Percentiles rank a stretch among this genome's conserved stretches.
Conservation (phyloP, 2,329 filamentous ascomycete species). For the Clonostachys rhizophaga region DNA sequence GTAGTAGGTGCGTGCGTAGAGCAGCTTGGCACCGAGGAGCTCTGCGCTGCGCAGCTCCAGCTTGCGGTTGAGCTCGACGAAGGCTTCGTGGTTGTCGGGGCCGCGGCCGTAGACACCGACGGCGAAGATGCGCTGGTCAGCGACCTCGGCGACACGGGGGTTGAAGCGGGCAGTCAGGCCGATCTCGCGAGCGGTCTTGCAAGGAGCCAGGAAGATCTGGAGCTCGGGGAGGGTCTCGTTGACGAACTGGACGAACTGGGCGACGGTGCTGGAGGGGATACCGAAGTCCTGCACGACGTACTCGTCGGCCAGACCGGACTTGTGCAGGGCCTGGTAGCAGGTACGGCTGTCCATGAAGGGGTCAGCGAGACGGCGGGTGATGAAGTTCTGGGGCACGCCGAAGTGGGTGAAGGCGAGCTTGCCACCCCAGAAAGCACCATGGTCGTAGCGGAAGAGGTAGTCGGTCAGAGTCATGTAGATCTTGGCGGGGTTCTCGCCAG, state of each 20-base stretch:
- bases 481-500: slow-evolving; percentile 8
- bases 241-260: slow-evolving; percentile 17
- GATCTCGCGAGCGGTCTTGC: slow-evolving; percentile 16
- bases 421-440: slow-evolving; percentile 51
- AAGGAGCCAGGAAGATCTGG: slow-evolving; percentile 19
- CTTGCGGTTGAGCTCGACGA: slow-evolving; percentile 39
- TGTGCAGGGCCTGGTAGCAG: slow-evolving; percentile 47
- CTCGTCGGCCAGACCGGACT: slow-evolving; percentile 36
- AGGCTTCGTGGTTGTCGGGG: slow-evolving; percentile 25
- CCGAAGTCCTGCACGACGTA: slow-evolving; percentile 46
- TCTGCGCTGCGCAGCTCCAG: slow-evolving; percentile 42
- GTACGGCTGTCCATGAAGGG: slow-evolving; percentile 47
- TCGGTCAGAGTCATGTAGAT: slow-evolving; percentile 37
- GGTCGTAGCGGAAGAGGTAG: slow-evolving; percentile 53
- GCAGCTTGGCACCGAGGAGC: slow-evolving; percentile 48
- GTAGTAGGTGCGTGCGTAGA: slow-evolving; percentile 52
- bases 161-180: slow-evolving; percentile 24
- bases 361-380: slow-evolving; percentile 44
- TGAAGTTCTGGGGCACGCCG: slow-evolving; percentile 41
- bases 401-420: slow-evolving; percentile 45
- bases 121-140: slow-evolving; percentile 30
- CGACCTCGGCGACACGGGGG: slow-evolving; percentile 17
- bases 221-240: slow-evolving; percentile 20
- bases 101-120: slow-evolving; percentile 39
- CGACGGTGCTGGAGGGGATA: slow-evolving; percentile 16